A percentile compares a stretch with the other conserved stretches of the same genome.
These are phyloP conservation scores for Neospermospora avenae DNA, from an alignment of 2,329 filamentous ascomycete species.

Conservation along the genomic window DNA sequence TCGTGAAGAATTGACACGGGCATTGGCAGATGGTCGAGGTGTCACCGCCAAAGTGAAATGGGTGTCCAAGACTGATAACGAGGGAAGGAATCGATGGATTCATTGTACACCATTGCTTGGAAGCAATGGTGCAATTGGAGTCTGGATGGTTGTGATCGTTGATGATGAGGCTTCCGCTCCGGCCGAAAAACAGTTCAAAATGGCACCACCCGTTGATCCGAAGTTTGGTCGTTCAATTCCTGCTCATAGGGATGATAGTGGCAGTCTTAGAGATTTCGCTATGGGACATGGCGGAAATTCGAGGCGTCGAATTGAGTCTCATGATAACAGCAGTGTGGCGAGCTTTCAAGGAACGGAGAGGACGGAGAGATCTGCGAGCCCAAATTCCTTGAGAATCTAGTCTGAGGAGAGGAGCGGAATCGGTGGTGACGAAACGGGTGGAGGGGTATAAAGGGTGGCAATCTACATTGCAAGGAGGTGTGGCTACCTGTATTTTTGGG, in stretches of 20 bases:
- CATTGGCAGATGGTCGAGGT: constrained; percentile 64
- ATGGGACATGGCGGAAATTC: constrained; percentile 14
- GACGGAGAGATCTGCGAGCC: constrained; percentile 24
- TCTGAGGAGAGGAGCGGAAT: background rate
- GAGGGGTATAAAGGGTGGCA: background rate
- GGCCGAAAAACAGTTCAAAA: constrained; percentile 21
- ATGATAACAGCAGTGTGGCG: constrained; percentile 12
- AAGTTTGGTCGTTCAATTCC: constrained; percentile 25
- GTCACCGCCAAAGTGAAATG: constrained; percentile 74
- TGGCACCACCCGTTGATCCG: constrained; percentile 34
- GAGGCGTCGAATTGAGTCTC: constrained; percentile 11
- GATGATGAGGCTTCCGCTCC: constrained; percentile 52
- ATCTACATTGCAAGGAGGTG: background rate
- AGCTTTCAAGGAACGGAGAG: constrained; percentile 21
- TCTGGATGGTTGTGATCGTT: constrained; percentile 75
- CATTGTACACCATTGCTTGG: constrained; percentile 73
- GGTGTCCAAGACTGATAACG: constrained; percentile 49
- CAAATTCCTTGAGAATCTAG: constrained; percentile 26
- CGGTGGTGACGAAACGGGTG: background rate
- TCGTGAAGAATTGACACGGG: constrained; percentile 49
- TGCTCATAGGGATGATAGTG: constrained; percentile 16
- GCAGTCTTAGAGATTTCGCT: constrained; percentile 29
- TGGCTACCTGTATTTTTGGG: background rate
- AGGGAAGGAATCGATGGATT: constrained; percentile 67
- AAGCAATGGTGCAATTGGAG: constrained; percentile 63